A percentile compares a stretch with the other conserved stretches of the same genome.
phyloP scores from a whole-genome alignment of 2,329 filamentous ascomycete genomes.

The Curvularia verruculosa region DNA sequence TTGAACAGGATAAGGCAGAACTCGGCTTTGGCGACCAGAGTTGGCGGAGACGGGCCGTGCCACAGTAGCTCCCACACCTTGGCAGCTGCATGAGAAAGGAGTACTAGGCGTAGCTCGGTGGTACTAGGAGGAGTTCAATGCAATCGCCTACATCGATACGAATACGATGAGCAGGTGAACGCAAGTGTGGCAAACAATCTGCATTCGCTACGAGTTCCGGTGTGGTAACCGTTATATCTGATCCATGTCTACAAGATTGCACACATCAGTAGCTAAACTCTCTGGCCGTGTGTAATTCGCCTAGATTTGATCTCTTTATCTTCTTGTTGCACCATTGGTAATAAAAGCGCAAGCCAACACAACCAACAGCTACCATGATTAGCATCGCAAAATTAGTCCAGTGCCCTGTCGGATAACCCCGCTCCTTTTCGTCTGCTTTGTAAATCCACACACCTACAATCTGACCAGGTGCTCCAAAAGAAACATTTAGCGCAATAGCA shows the following conservation, averaged over 20 bases:
- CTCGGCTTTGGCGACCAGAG: too few relatives aligned
- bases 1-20: too few relatives aligned
- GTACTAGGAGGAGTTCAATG: too few relatives aligned
- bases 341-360: slow-evolving; percentile 12
- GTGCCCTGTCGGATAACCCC: slow-evolving; percentile 72
- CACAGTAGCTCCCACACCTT: too few relatives aligned
- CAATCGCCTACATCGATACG: neutral
- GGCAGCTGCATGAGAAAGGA: too few relatives aligned
- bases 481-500: slow-evolving; percentile 73
- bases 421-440: slow-evolving; percentile 64
- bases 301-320: neutral
- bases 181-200: neutral
- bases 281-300: neutral
- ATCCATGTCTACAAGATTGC: neutral
- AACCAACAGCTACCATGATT: slow-evolving; percentile 13
- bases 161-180: neutral
- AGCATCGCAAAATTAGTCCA: slow-evolving; percentile 47
- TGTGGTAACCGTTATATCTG: neutral
- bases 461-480: slow-evolving; percentile 70
- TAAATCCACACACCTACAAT: slow-evolving; percentile 79
- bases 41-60: too few relatives aligned
- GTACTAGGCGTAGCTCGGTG: too few relatives aligned
- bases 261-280: slow-evolving; percentile 13
- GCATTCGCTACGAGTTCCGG: neutral
- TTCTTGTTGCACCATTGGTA: slow-evolving; percentile 13